A percentile compares a stretch with the other conserved stretches of the same genome.
Conservation (phyloP, 371 early-diverging fungal species). For the Mucor indicus region DNA sequence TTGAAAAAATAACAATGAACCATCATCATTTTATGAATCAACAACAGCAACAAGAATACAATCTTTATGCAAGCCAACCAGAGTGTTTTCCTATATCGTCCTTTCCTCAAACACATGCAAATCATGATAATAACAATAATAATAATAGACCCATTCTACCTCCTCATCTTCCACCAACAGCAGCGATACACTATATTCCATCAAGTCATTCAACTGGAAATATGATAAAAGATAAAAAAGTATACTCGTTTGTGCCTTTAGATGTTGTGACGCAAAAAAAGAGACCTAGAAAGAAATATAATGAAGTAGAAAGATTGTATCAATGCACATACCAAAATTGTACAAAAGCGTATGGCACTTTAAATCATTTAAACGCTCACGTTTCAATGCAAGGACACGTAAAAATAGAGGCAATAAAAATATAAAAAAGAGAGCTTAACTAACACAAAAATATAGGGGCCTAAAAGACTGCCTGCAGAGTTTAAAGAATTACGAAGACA, state of each 20-base stretch:
- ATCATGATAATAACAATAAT: too few relatives aligned
- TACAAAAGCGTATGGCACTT: slow-evolving; percentile 68
- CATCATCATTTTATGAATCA: not conserved
- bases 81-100: too few relatives aligned
- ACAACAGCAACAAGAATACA: not conserved
- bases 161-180: too few relatives aligned
- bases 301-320: slow-evolving; percentile 71
- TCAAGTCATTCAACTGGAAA: too few relatives aligned
- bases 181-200: too few relatives aligned
- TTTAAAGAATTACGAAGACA: slow-evolving; percentile 62
- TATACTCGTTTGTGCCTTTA: slow-evolving; percentile 64
- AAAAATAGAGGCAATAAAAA: slow-evolving; percentile 8
- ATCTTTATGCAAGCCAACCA: too few relatives aligned
- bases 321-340: slow-evolving; percentile 62
- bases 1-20: too few relatives aligned
- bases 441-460: slow-evolving; percentile 19
- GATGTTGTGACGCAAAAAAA: slow-evolving; percentile 63
- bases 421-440: not conserved
- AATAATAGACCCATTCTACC: too few relatives aligned
- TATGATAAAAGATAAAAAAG: slow-evolving; percentile 30
- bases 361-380: slow-evolving; percentile 74
- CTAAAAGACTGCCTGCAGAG: slow-evolving; percentile 47
- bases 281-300: slow-evolving; percentile 60
- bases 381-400: slow-evolving; percentile 74
- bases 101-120: too few relatives aligned